Base-by-base conservation (phyloP, 345 rosid species). In the Eucalyptus decipiens region DNA sequence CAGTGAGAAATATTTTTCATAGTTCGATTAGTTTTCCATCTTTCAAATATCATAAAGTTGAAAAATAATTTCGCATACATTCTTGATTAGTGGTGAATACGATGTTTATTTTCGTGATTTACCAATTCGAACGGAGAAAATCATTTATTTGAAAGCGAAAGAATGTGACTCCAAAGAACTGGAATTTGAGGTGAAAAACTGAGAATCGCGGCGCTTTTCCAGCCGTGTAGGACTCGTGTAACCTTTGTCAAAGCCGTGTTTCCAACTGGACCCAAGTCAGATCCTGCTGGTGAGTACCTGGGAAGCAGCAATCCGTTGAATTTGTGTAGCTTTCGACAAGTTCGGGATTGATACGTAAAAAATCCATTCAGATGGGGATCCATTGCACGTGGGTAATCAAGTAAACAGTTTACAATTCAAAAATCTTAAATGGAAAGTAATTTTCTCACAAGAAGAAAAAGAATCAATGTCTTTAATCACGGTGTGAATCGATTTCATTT, bases 1-100 rank as follows among this genome's bases (percentile, higher is more conserved):
- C 3, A 2, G 0, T 7, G 9, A 7, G 4, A 62, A 62, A 62
- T 4, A 7, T 62, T 62, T 62, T 7, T 3, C 9, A 0, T 6
- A 4, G 3, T 12, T 30, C 1, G 8, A 62, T 13, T 13, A n/a
- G 2, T n/a, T n/a, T 65, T n/a, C 6, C 19, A 2, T n/a, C 3
- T 15, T 65, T 15, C 37, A 4, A 65, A n/a, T 7, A 14, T 4
- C 9, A 7, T 4, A 62, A 62, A 62, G 34, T 30, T 6, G 16
- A 30, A 30, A 62, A 62, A 4, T 6, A 60, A 30, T 62, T 28
- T 12, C 8, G 28, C 17, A 7, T 1, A 10, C 7, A n/a, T 4
- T 9, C 5, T 15, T 37, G 3, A 37, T 34, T 10, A 2, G 21
- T 3, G 2, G 6, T 10, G 45, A 10, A 72, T 32, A 67, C 3